Conservation (phyloP, 495 filamentous ascomycete genomes). For the Neurospora africana region DNA sequence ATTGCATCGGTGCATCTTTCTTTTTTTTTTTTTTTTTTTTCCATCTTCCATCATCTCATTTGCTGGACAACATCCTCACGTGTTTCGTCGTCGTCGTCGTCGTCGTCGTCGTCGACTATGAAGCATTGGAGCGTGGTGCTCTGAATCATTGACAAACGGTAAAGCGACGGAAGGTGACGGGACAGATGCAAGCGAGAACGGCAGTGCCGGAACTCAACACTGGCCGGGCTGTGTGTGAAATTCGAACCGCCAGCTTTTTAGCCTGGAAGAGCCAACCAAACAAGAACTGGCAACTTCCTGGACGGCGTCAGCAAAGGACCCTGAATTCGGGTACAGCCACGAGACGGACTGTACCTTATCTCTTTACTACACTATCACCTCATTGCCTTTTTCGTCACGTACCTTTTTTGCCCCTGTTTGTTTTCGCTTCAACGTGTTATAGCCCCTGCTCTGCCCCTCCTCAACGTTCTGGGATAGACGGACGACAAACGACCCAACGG, state of each 20-base stretch:
- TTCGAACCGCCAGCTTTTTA: neutral
- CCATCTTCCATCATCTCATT: neutral
- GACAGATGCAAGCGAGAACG: neutral
- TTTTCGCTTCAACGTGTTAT: neutral
- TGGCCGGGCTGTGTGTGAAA: neutral
- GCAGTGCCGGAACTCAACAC: neutral
- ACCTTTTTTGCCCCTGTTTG: neutral
- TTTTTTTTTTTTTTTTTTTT: no score
- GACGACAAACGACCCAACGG: neutral
- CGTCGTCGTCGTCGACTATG: neutral
- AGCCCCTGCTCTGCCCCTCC: neutral
- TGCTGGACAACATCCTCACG: neutral
- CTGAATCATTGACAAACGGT: neutral
- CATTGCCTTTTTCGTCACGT: neutral
- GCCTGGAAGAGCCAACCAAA: neutral
- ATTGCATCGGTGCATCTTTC: neutral
- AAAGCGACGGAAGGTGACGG: neutral
- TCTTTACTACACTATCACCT: neutral
- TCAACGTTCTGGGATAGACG: neutral
- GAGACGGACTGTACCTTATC: neutral
- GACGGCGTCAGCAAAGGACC: neutral
- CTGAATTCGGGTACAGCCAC: neutral
- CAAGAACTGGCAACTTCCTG: neutral
- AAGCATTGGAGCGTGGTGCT: neutral
- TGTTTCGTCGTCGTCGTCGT: neutral